Base-by-base conservation (phyloP, 2,329 filamentous ascomycete species). In the Fusarium proliferatum region DNA sequence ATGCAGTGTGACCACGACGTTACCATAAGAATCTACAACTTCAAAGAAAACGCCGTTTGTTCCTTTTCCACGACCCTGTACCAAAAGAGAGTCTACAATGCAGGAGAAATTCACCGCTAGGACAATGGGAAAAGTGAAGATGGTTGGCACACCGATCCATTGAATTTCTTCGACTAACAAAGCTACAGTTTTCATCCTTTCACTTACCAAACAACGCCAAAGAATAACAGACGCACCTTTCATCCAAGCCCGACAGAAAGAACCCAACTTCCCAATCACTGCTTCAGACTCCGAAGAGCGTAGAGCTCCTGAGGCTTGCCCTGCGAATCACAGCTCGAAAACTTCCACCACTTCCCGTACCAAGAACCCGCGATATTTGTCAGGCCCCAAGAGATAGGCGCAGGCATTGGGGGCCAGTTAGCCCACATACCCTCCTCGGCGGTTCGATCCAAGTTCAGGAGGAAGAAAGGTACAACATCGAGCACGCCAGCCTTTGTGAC, bases 371-470 rank as follows among this genome's bases (percentile, higher is more conserved):
- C 88, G 48, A 91, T 79, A 74, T 91, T 91, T 41, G 88, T 84
- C 69, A 92, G 75, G 0, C 86, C 86, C 89, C 89, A 92, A 62
- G 86, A 85, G 67, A 92, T 85, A 6, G 88, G 86, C 9, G 83
- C 84, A 2, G 90, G 90, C 83, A 92, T 92, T 1, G 90, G 89
- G 49, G 90, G 90, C 90, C 90, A 92, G 74, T 86, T 85, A 17
- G 84, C 84, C 89, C 90, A 92, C 76, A 85, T 79, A 30, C 89
- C 89, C 10, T 87, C 87, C 80, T 92, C 91, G 19, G 83, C 85
- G 6, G 86, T 89, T 46, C 84, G 80, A 78, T 92, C 91, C 28
- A 91, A 81, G 77, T 92, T 92, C 72, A 91, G 80, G 63, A 92
- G 78, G 82, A 92, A 91, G 75, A 92, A 91, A 3, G 90, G 89